Conservation (phyloP, 495 filamentous ascomycete genomes). For the Aspergillus olivimuriae region DNA sequence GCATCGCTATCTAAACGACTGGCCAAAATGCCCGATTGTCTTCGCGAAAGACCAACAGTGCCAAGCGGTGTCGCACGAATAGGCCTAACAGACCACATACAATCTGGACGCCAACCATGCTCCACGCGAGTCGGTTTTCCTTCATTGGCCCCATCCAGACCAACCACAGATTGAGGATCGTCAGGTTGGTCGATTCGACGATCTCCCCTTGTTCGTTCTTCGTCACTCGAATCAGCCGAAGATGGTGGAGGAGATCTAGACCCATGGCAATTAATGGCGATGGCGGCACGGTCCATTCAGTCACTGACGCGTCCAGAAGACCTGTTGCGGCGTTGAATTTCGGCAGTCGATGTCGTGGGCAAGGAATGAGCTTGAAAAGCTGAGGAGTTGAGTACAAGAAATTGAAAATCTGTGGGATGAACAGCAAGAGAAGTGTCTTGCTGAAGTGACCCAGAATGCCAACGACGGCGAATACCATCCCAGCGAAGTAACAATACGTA, state of each 20-base stretch:
- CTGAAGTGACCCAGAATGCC: constrained; percentile 95
- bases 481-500: constrained; percentile 98
- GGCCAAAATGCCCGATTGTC: constrained; percentile 67
- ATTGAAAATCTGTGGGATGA: constrained; percentile 94
- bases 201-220: constrained; percentile 62
- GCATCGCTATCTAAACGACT: no score
- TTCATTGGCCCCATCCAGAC: constrained; percentile 91
- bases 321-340: constrained; percentile 79
- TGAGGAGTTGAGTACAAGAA: constrained; percentile 91
- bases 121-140: constrained; percentile 74
- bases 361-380: constrained; percentile 81
- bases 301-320: constrained; percentile 75
- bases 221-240: constrained; percentile 60
- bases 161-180: constrained; percentile 90
- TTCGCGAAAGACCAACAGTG: constrained; percentile 73
- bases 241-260: constrained; percentile 56
- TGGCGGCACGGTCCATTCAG: constrained; percentile 70
- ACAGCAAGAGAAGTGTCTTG: constrained; percentile 87
- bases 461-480: constrained; percentile 97
- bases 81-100: constrained; percentile 71
- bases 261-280: constrained; percentile 48
- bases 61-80: constrained; percentile 77
- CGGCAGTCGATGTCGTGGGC: constrained; percentile 85
- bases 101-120: constrained; percentile 68
- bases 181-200: constrained; percentile 81